Conservation (phyloP, 2,329 filamentous ascomycete species). For the Bipolaris bicolor region DNA sequence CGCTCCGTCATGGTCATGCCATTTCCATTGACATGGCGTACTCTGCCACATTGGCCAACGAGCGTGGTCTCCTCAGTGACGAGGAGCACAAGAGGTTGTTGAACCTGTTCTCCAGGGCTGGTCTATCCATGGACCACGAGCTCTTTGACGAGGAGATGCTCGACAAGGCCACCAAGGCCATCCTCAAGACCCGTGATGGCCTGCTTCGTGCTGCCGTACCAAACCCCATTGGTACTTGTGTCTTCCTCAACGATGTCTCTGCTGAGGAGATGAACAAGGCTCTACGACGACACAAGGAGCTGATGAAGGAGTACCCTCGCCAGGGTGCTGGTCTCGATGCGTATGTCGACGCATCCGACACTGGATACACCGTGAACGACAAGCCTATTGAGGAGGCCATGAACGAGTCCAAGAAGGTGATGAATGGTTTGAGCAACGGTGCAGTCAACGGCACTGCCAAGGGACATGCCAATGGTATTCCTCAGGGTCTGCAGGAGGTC, state of each 20-base stretch:
- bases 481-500: slow-evolving; percentile 30
- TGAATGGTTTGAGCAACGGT: slow-evolving; percentile 35
- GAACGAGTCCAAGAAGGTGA: slow-evolving; percentile 25
- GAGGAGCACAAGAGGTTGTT: slow-evolving; percentile 67
- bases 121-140: slow-evolving; percentile 73
- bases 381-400: slow-evolving; percentile 45
- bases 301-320: slow-evolving; percentile 68
- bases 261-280: slow-evolving; percentile 67
- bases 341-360: slow-evolving; percentile 72
- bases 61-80: slow-evolving; percentile 65
- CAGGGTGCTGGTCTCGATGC: slow-evolving; percentile 71
- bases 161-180: slow-evolving; percentile 69
- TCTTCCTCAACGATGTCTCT: slow-evolving; percentile 71
- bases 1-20: slow-evolving; percentile 73
- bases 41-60: slow-evolving; percentile 70
- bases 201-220: slow-evolving; percentile 72
- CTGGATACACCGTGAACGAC: slow-evolving; percentile 62
- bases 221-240: slow-evolving; percentile 68
- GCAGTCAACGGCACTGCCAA: slow-evolving; percentile 29
- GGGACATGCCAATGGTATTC: slow-evolving; percentile 27
- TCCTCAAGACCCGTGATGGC: slow-evolving; percentile 74
- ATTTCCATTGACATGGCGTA: slow-evolving; percentile 80
- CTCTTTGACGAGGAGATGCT: slow-evolving; percentile 71
- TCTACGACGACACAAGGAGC: slow-evolving; percentile 66
- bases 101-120: slow-evolving; percentile 72